phyloP scores from a whole-genome alignment of 306 rosid species.

The Quercus cerris region DNA sequence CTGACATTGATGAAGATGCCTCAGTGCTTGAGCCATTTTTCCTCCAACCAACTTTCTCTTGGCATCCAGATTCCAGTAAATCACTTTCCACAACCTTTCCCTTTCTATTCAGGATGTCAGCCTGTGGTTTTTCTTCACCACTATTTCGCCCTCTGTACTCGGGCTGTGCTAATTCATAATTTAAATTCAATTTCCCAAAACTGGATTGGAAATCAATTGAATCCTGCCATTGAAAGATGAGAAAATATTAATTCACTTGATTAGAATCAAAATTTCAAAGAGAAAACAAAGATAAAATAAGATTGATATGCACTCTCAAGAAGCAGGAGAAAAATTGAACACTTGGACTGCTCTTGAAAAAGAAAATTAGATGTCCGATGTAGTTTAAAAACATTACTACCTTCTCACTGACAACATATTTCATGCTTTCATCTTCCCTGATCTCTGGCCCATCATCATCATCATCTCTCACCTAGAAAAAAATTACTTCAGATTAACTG shows the following conservation, averaged over 20 bases:
- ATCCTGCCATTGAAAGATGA: constrained; percentile 40
- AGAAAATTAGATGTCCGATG: neutral
- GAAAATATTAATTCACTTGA: neutral
- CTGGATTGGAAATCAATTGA: constrained; percentile 41
- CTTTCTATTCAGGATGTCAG: constrained; percentile 36
- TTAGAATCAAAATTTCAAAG: neutral
- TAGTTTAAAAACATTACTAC: constrained; percentile 27
- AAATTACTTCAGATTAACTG: constrained; percentile 15
- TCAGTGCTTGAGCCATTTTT: constrained; percentile 47
- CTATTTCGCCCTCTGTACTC: constrained; percentile 36
- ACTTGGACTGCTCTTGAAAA: neutral
- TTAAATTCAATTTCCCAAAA: constrained; percentile 44
- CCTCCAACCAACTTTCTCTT: constrained; percentile 44
- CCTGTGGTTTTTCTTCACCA: constrained; percentile 40
- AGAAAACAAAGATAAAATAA: neutral
- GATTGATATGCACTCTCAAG: neutral
- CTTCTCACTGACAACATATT: constrained; percentile 28
- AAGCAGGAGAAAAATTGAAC: constrained; percentile 7
- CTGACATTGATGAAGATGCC: constrained; percentile 41
- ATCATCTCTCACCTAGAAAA: constrained; percentile 60
- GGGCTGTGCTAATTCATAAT: constrained; percentile 38
- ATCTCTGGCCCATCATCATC: constrained; percentile 62
- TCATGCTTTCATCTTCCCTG: constrained; percentile 61
- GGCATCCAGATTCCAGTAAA: constrained; percentile 35
- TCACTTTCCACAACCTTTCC: constrained; percentile 48